Base-by-base conservation (phyloP, 2,329 filamentous ascomycete species). In the Fusarium sp. region DNA sequence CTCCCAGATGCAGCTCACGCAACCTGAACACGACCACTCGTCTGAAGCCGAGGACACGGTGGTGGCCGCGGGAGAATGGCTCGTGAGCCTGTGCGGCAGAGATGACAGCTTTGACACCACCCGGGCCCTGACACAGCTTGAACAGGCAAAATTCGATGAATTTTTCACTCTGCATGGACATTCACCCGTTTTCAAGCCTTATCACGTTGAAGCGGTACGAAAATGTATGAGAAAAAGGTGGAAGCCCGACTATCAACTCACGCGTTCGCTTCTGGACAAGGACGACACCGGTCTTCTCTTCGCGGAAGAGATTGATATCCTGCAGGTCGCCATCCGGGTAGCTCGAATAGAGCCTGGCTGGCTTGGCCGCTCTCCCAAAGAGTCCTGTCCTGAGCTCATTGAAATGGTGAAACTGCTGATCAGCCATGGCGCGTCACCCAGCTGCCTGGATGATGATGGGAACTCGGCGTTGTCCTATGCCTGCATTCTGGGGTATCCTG, bases 141-240 rank as follows among this genome's bases (percentile, higher is more conserved):
- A 72, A 18, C 42, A 36, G 1, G 11, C 63, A 4, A 73, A 73
- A 6, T 38, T 73, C 8, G 50, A 73, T 7, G 70, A 73, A 20
- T 73, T 73, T 36, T 70, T 73, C 16, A 5, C 0, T 4, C 13
- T 66, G 1, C 2, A 73, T 8, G 8, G 66, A 0, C 4, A 7
- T 14, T 70, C 70, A 2, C 13, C 50, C 0, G 10, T 18, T 0
- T 73, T 73, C 6, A 70, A 38, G 5, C 20, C 29, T 1, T 63
- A 66, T 5, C 33, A 59, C 3, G 50, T 73, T 0, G 57, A 73
- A 13, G 66, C 70, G 0, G 38, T 73, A 6, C 60, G 70, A 1
- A 14, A 4, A 2, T 59, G 66, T 6, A 7, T 73, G 2, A 25
- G 57, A 0, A 70, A 42, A 31, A 11, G 10, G 2, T 6, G 18